These are phyloP conservation scores for Leccinum fallax DNA, from an alignment of 1,284 basidiomycete species.

Conservation along the genomic window DNA sequence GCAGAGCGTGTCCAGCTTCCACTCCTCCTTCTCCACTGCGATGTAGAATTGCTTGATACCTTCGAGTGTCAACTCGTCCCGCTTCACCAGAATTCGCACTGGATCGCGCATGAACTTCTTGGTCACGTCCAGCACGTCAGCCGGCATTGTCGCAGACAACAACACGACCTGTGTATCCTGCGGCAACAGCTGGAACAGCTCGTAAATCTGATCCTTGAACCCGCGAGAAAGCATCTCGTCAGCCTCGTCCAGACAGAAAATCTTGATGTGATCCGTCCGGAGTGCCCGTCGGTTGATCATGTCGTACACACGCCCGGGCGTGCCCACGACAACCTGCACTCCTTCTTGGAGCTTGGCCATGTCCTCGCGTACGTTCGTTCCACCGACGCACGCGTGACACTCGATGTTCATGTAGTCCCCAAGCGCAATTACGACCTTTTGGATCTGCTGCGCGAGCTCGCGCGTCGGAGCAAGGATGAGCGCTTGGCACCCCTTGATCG, in stretches of 20 bases:
- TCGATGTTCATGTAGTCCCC: conserved; percentile 99
- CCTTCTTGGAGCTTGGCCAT: conserved; percentile 98
- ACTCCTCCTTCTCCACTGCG: conserved; percentile 99
- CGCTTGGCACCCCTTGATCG: conserved; percentile 92
- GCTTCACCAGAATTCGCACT: conserved; percentile 97
- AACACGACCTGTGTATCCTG: conserved; percentile 98
- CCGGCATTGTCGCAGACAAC: conserved; percentile 92
- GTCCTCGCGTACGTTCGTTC: conserved; percentile 96
- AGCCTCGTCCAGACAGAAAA: conserved; percentile 97
- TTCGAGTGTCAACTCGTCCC: conserved; percentile 98
- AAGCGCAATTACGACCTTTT: conserved; percentile 93
- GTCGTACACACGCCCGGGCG: conserved; percentile 97
- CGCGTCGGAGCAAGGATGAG: conserved; percentile 94
- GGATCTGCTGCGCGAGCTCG: conserved; percentile 96
- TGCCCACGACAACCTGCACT: conserved; percentile 96
- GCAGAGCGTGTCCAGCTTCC: conserved; percentile 99
- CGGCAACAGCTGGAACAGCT: conserved; percentile 98
- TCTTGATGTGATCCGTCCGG: conserved; percentile 97
- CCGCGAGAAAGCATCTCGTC: conserved; percentile 98
- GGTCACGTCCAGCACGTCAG: conserved; percentile 99
- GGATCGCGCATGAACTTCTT: conserved; percentile 99
- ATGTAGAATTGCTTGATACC: conserved; percentile 99
- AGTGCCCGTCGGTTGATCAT: conserved; percentile 96
- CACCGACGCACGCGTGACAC: conserved; percentile 98
- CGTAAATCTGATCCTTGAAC: conserved; percentile 99